A percentile compares a stretch with the other conserved stretches of the same genome.
These are phyloP conservation scores for Pseudofabraea citricarpa DNA, from an alignment of 2,329 filamentous ascomycete genomes.

Conservation along the genomic window DNA sequence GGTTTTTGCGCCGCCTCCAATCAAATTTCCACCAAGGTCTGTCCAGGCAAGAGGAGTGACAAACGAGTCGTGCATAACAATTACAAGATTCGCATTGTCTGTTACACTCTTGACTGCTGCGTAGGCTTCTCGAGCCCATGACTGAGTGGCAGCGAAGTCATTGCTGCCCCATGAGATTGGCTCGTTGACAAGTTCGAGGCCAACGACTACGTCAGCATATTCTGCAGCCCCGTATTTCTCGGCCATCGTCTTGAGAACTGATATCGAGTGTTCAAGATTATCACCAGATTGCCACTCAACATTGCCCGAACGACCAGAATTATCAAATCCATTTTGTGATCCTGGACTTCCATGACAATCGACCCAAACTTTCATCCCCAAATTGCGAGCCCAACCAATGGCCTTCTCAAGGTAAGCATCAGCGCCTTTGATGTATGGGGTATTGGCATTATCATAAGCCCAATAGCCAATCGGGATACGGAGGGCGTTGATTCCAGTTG, in stretches of 20 bases:
- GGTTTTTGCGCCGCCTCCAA: slow-evolving; percentile 12
- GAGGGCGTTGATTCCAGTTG: slow-evolving; percentile 51
- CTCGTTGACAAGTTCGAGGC: slow-evolving; percentile 35
- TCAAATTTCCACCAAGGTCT: slow-evolving; percentile 16
- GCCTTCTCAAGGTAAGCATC: slow-evolving; percentile 47
- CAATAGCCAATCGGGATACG: slow-evolving; percentile 56
- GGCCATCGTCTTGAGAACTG: slow-evolving; percentile 32
- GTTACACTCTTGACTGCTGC: slow-evolving; percentile 24
- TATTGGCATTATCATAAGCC: slow-evolving; percentile 46
- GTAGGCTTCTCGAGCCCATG: slow-evolving; percentile 31
- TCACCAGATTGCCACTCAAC: slow-evolving; percentile 35
- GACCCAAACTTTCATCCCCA: slow-evolving; percentile 47
- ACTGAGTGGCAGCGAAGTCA: slow-evolving; percentile 28
- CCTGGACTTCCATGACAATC: slow-evolving; percentile 52
- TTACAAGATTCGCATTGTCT: slow-evolving; percentile 28
- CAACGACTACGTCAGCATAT: slow-evolving; percentile 36
- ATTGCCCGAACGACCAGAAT: slow-evolving; percentile 44
- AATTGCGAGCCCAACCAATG: slow-evolving; percentile 47
- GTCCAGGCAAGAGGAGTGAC: slow-evolving; percentile 28
- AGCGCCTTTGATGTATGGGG: slow-evolving; percentile 45
- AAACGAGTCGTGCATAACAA: slow-evolving; percentile 37
- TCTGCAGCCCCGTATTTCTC: slow-evolving; percentile 31
- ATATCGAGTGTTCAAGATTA: slow-evolving; percentile 30
- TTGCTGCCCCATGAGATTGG: slow-evolving; percentile 32
- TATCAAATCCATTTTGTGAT: slow-evolving; percentile 56